Evolutionary conservation across 352 stramenopile genomes (phyloP).

Genomic region (Phytophthora parvispora): DNA sequence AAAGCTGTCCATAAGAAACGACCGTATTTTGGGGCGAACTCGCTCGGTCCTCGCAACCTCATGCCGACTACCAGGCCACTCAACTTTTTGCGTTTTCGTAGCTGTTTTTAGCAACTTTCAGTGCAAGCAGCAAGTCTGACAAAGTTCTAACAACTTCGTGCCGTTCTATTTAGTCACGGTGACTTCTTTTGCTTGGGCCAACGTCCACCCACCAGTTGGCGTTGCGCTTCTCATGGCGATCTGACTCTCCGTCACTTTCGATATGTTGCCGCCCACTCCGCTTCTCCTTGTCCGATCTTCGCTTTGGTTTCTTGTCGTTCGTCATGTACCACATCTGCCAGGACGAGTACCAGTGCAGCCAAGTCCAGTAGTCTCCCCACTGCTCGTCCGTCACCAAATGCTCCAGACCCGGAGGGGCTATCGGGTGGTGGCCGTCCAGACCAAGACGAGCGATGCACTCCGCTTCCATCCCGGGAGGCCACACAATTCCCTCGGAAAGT

Average conservation of each 20-base stretch:
- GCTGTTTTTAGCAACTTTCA: too few relatives aligned
- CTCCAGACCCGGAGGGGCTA: constrained; percentile 59
- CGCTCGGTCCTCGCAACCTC: too few relatives aligned
- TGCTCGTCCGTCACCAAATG: constrained; percentile 64
- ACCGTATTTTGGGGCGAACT: too few relatives aligned
- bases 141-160: background rate
- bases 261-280: background rate
- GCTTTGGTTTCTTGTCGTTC: constrained; percentile 40
- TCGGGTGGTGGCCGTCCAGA: constrained; percentile 37
- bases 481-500: constrained; percentile 39
- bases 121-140: too few relatives aligned
- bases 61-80: too few relatives aligned
- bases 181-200: constrained; percentile 8
- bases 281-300: constrained; percentile 18
- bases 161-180: constrained; percentile 2
- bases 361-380: constrained; percentile 69
- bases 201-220: constrained; percentile 42
- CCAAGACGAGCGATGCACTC: constrained; percentile 37
- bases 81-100: too few relatives aligned
- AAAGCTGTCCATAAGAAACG: too few relatives aligned
- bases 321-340: constrained; percentile 77
- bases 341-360: constrained; percentile 76
- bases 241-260: background rate
- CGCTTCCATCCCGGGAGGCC: constrained; percentile 63
- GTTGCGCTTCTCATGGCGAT: constrained; percentile 8